Base-by-base conservation (phyloP, 495 filamentous ascomycete species). In the Staphylotrichum tortipilum region DNA sequence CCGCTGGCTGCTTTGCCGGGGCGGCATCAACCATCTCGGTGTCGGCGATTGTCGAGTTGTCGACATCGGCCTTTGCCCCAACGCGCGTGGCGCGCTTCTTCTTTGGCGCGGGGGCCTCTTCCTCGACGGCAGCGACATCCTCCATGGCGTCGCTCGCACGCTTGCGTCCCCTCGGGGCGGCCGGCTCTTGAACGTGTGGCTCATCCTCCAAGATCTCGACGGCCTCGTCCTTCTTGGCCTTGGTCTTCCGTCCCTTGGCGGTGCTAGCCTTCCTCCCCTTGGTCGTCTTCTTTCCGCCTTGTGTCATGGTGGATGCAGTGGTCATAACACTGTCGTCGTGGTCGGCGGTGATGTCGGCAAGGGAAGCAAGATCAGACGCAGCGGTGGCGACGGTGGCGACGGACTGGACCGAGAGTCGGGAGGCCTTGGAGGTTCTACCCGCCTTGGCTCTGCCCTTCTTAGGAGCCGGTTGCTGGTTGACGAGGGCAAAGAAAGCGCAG, bases 401-500 rank as follows among this genome's bases (percentile, higher is more conserved):
- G 4, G 85, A 88, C 53, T 88, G 83, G 0, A 74, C 80, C 10
- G 86, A 92, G 6, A 86, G 68, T 23, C 86, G 77, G 11, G 86
- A 85, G 17, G 74, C 75, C 58, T 85, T 87, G 30, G 87, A 90
- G 38, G 68, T 61, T 52, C 84, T 77, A 24, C 66, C 64, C 45
- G 59, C 54, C 43, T 82, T 86, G 57, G 67, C 64, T 43, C 62
- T 78, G 77, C 7, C 61, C 4, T 81, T 81, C 50, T 80, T 70
- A 33, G 69, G 68, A 1, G 66, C 50, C 0, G 63, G 65, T 44
- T 71, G 66, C 21, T 74, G 68, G 48, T 66, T 66, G 45, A 72
- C 58, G 10, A 78, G 61, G 14, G 72, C 69, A 58, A 97, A 96
- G 71, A 96, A 98, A 14, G 78, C 70, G 62, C 92, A 98, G 28